Evolutionary conservation across 768 basidiomycete genomes (phyloP).

Genomic region (Amanita pallidorosea): DNA sequence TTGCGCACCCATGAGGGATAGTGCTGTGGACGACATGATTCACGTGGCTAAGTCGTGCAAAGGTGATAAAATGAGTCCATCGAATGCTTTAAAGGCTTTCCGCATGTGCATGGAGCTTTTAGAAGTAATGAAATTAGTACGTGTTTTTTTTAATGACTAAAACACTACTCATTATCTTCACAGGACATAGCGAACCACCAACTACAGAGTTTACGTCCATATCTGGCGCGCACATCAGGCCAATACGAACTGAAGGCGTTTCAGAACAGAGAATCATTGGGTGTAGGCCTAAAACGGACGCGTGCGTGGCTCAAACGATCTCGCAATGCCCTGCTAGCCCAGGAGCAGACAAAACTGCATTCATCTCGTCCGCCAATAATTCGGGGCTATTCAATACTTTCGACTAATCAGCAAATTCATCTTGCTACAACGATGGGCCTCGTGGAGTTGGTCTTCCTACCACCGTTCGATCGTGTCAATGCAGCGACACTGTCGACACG

Average conservation of each 20-base stretch:
- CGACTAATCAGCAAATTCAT: conserved; percentile 44
- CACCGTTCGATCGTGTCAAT: conserved; percentile 22
- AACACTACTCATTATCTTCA: conserved; percentile 12
- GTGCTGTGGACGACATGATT: conserved; percentile 76
- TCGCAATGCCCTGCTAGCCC: conserved; percentile 30
- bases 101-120: conserved; percentile 82
- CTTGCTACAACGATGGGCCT: conserved; percentile 47
- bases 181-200: conserved; percentile 97
- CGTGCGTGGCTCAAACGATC: conserved; percentile 56
- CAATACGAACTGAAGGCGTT: conserved; percentile 75
- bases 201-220: conserved; percentile 86
- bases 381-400: conserved; percentile 33
- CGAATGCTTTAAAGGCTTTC: conserved; percentile 63
- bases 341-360: conserved; percentile 30
- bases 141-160: conserved; percentile 21
- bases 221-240: conserved; percentile 69
- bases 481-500: conserved; percentile 19
- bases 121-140: conserved; percentile 90
- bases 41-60: conserved; percentile 50
- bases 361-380: conserved; percentile 29
- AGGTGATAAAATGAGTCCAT: conserved; percentile 41
- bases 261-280: conserved; percentile 40
- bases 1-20: conserved; percentile 90
- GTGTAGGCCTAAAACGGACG: conserved; percentile 40
- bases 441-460: conserved; percentile 56